These are phyloP conservation scores for Talaromyces thailandensis DNA, from an alignment of 495 filamentous ascomycete species.

Conservation along the genomic window DNA sequence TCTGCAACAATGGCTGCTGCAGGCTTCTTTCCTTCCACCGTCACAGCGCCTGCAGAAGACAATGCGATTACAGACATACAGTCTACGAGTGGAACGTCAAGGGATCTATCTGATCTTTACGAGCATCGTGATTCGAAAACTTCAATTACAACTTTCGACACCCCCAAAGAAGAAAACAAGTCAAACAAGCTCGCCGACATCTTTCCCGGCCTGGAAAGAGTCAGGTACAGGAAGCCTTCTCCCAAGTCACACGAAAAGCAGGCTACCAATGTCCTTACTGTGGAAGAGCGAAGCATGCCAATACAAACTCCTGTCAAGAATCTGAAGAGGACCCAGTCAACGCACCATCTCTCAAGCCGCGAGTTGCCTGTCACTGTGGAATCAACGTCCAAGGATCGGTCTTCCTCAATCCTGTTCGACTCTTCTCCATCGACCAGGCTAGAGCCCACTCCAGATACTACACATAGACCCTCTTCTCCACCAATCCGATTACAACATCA, in stretches of 20 bases:
- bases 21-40: slow-evolving; percentile 1
- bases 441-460: slow-evolving; percentile 11
- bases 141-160: not conserved
- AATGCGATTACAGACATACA: not conserved
- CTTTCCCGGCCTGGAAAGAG: slow-evolving; percentile 30
- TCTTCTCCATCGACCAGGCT: slow-evolving; percentile 39
- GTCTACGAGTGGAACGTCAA: slow-evolving; percentile 6
- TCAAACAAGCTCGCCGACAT: slow-evolving; percentile 25
- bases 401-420: slow-evolving; percentile 44
- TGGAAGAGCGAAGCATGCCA: not conserved
- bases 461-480: not conserved
- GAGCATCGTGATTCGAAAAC: not conserved
- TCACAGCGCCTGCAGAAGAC: not conserved
- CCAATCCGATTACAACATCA: slow-evolving; percentile 1
- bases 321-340: not conserved
- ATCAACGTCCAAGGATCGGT: slow-evolving; percentile 43
- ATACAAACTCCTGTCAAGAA: not conserved
- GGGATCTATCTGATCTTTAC: not conserved
- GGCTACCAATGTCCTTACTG: not conserved
- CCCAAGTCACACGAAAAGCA: not conserved
- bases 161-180: not conserved
- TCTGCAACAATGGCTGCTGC: slow-evolving; percentile 2
- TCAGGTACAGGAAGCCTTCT: slow-evolving; percentile 21
- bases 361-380: slow-evolving; percentile 24
- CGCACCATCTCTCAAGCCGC: not conserved